A percentile compares a stretch with the other conserved stretches of the same genome.
Evolutionary conservation across 768 basidiomycete genomes (phyloP).

Genomic region (Collybia nuda): DNA sequence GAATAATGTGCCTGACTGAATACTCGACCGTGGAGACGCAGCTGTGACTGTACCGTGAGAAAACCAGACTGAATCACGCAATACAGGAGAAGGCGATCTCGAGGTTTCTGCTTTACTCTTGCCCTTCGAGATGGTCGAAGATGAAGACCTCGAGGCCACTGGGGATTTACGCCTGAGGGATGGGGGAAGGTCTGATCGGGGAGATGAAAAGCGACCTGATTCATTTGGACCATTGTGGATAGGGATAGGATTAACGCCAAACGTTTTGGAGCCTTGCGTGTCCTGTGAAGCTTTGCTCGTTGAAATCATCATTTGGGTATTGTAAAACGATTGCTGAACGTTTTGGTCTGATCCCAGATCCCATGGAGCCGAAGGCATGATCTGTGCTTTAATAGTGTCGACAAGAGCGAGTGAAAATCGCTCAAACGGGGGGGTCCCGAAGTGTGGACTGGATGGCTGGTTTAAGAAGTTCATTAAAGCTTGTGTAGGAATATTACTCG

Average conservation of each 20-base stretch:
- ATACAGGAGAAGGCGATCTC: conserved; percentile 5
- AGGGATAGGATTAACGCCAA: background rate
- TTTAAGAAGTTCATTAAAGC: conserved; percentile 1
- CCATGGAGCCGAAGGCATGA: conserved; percentile 1
- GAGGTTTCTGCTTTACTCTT: conserved; percentile 8
- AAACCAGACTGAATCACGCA: conserved; percentile 1
- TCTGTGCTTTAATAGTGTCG: too few relatives aligned
- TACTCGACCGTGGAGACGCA: conserved; percentile 7
- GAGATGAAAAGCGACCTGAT: conserved; percentile 2
- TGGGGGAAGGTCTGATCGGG: conserved; percentile 11
- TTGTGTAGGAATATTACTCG: background rate
- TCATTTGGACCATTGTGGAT: background rate
- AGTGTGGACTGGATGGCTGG: background rate
- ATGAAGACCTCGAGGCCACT: conserved; percentile 6
- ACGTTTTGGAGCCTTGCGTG: background rate
- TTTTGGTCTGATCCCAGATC: background rate
- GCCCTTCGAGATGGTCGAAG: conserved; percentile 4
- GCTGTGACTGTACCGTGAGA: background rate
- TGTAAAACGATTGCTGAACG: background rate
- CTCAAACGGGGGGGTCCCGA: background rate
- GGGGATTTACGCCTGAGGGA: conserved; percentile 16
- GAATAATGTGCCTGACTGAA: conserved; percentile 39
- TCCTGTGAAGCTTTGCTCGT: background rate
- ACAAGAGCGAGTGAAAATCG: too few relatives aligned
- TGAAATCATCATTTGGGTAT: conserved; percentile 1